These are phyloP conservation scores for Thermothielavioides terrestris DNA, from an alignment of 495 filamentous ascomycete species.

Conservation along the genomic window DNA sequence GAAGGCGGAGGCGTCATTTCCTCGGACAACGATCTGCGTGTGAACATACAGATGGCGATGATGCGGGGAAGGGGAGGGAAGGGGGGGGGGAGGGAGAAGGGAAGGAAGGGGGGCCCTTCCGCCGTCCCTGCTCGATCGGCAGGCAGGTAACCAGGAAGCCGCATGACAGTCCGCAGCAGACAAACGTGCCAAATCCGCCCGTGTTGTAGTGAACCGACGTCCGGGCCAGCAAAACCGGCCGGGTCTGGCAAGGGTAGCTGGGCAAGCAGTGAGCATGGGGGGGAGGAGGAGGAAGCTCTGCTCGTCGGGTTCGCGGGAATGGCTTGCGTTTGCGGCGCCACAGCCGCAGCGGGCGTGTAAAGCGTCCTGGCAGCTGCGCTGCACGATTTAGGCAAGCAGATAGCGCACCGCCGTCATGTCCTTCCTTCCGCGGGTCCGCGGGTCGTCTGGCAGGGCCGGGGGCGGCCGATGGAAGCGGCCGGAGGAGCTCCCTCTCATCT, in stretches of 20 bases:
- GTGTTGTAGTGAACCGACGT: background rate
- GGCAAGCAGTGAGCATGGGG: background rate
- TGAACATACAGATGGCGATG: too few relatives aligned
- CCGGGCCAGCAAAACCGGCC: background rate
- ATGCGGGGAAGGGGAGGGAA: background rate
- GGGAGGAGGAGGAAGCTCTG: background rate
- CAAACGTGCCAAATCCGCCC: background rate
- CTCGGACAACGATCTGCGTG: too few relatives aligned
- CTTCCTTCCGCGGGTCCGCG: background rate
- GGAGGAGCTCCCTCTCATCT: background rate
- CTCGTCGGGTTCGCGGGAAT: background rate
- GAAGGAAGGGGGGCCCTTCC: too few relatives aligned
- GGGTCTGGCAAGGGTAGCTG: background rate
- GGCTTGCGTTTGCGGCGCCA: background rate
- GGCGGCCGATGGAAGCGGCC: slow-evolving; percentile 1
- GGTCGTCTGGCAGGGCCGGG: background rate
- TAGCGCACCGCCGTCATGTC: background rate
- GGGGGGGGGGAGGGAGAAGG: too few relatives aligned
- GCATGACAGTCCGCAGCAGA: too few relatives aligned
- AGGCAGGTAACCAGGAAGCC: too few relatives aligned
- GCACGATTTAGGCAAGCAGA: background rate
- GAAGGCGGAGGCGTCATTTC: background rate
- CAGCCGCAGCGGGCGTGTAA: background rate
- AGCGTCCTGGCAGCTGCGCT: background rate
- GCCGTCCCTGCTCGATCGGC: too few relatives aligned